These are phyloP conservation scores for Micractinium conductrix DNA, from an alignment of 139 green algal species.

Conservation along the genomic window DNA sequence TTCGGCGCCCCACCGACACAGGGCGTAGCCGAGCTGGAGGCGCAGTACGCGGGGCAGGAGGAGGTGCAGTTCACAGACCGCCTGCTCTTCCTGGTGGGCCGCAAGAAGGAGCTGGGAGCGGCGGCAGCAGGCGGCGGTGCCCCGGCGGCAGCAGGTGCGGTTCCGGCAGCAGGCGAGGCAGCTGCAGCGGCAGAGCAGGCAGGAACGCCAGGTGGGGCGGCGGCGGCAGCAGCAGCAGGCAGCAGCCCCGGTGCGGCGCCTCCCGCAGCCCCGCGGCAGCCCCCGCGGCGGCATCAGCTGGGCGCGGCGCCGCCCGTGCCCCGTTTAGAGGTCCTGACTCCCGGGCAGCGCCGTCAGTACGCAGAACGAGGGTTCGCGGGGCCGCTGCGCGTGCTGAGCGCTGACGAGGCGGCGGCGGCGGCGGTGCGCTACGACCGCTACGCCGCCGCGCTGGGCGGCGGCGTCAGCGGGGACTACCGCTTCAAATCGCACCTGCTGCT, in stretches of 20 bases:
- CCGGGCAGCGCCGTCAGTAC: slow-evolving; percentile 13
- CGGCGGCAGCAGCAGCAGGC: not conserved
- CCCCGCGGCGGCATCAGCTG: not conserved
- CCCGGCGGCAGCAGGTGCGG: too few relatives aligned
- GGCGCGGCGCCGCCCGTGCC: not conserved
- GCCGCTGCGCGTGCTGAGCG: not conserved
- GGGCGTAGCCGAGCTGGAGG: slow-evolving; percentile 26
- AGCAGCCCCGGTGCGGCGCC: not conserved
- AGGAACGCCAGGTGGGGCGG: not conserved
- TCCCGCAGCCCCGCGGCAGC: not conserved
- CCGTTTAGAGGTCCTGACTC: too few relatives aligned
- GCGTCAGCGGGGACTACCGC: slow-evolving; percentile 15
- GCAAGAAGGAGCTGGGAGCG: not conserved
- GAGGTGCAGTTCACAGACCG: slow-evolving; percentile 25
- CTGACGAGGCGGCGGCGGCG: not conserved
- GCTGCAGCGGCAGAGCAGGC: not conserved
- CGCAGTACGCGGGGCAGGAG: slow-evolving; percentile 22
- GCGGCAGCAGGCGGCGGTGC: not conserved
- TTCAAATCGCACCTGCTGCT: slow-evolving; percentile 42
- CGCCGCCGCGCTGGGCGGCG: not conserved
- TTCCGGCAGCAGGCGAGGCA: not conserved
- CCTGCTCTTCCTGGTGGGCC: slow-evolving; percentile 29
- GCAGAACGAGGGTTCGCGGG: not conserved
- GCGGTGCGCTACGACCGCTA: not conserved
- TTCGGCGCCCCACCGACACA: too few relatives aligned